Base-by-base conservation (phyloP, 169 alveolate genomes). In the Plasmodium reichenowi region DNA sequence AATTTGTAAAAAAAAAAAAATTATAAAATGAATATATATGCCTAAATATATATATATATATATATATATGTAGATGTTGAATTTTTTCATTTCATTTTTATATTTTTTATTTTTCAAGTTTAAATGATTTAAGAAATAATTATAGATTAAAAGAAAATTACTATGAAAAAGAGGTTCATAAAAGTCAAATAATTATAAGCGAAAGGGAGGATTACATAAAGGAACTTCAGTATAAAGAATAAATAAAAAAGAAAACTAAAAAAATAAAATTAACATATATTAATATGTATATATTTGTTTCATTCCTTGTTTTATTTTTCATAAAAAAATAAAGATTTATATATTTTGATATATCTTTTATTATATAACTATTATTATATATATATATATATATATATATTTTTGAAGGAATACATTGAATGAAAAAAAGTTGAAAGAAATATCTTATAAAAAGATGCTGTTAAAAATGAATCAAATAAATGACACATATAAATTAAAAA, bases 381-480 rank as follows among this genome's bases (percentile, higher is more conserved):
- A 26, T 73, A 12, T 56, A 7, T 59, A 58, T 20, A 2, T 38
- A n/a, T n/a, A n/a, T n/a, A n/a, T n/a, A n/a, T n/a, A n/a, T n/a
- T 32, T 26, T 26, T 20, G 26, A 54, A 80, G 90, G 75, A 68
- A 15, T 47, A 72, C 90, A 50, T 38, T 80, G 59, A 71, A 80
- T n/a, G 90, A 80, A 38, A 80, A 80, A 38, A 80, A 80, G 24
- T 26, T 72, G 59, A 80, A 80, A 48, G 90, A 80, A 60, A 63
- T 80, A 50, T 67, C 90, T 45, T 80, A 80, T 58, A 80, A 80
- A 38, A 80, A 80, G 72, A 67, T 80, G 90, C 24, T 80, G 32
- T 71, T 80, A 54, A 80, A 80, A 80, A 80, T 80, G 90, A 80
- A 80, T 68, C 90, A 80, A 67, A 67, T 80, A 80, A 80, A 80